Conservation (phyloP, 1,284 basidiomycete genomes). For the Inonotus hispidus region DNA sequence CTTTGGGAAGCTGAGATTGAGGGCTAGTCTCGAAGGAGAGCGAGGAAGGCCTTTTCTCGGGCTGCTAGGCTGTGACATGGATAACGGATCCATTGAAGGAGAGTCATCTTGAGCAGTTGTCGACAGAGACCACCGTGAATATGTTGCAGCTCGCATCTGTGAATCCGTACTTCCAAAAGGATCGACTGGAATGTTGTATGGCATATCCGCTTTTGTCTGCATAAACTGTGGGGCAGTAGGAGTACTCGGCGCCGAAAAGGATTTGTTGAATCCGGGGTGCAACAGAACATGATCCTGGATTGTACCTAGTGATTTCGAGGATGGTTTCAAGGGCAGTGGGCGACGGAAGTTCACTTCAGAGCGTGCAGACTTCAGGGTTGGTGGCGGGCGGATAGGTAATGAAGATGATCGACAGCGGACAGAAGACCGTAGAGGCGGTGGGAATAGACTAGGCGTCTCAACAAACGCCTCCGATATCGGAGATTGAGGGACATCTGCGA, state of each 20-base stretch:
- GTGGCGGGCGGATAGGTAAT: background rate
- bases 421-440: background rate
- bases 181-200: background rate
- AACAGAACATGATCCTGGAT: slow-evolving; percentile 4
- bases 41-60: background rate
- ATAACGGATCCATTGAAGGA: background rate
- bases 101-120: slow-evolving; percentile 7
- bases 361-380: background rate
- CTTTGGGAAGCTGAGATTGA: slow-evolving; percentile 3
- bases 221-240: slow-evolving; percentile 9
- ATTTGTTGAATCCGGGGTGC: slow-evolving; percentile 12
- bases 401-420: slow-evolving; percentile 6
- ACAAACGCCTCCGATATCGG: slow-evolving; percentile 1
- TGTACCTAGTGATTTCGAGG: background rate
- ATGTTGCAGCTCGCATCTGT: background rate
- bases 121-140: slow-evolving; percentile 14
- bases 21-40: background rate
- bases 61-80: background rate
- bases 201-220: background rate
- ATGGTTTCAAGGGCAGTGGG: slow-evolving; percentile 1
- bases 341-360: slow-evolving; percentile 4
- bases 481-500: slow-evolving; percentile 11
- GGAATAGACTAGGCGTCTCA: background rate
- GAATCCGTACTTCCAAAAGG: background rate
- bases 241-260: slow-evolving; percentile 11